Base-by-base conservation (phyloP, 345 rosid genomes). In the Excoecaria cochinchinensis region DNA sequence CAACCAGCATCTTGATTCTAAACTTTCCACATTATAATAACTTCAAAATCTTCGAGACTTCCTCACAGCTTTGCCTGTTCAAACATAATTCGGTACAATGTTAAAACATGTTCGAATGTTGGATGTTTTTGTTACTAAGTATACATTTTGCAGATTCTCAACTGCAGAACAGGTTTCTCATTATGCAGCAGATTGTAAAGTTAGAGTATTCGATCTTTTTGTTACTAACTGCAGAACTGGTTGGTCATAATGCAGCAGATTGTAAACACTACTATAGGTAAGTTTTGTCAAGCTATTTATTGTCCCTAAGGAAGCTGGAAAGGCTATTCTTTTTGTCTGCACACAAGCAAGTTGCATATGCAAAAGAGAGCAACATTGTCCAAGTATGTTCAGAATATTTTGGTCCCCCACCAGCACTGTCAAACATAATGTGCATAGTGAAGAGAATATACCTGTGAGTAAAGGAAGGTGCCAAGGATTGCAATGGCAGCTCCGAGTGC, bases 401-500 rank as follows among this genome's bases (percentile, higher is more conserved):
- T 70, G 64, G 82, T 74, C 79, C 84, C 79, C 69, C 6, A 16
- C 55, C 3, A 66, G 44, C 8, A 22, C 0, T 51, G 55, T 17
- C 58, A 59, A 8, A 59, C 22, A 47, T 21, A 17, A 42, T 10
- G 1, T 31, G 13, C 24, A 65, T 51, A 70, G 74, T 68, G 58
- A 56, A 6, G 76, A 57, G 74, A 73, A 67, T 53, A 72, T 83
- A 93, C 99, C 99, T 95, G 99, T 42, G 98, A 95, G 69, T 95
- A 95, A 80, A 95, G 78, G 97, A 95, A 95, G 69, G 98, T 93
- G 78, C 99, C 99, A 9, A 95, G 87, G 84, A 93, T 72, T 4
- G 99, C 99, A 8, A 95, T 90, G 85, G 97, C 98, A 31, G 98
- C 97, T 75, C 99, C 98, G 65, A 95, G 91, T 21, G 97, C 95